phyloP scores from a whole-genome alignment of 2,329 filamentous ascomycete species.

The Fusarium sp. region DNA sequence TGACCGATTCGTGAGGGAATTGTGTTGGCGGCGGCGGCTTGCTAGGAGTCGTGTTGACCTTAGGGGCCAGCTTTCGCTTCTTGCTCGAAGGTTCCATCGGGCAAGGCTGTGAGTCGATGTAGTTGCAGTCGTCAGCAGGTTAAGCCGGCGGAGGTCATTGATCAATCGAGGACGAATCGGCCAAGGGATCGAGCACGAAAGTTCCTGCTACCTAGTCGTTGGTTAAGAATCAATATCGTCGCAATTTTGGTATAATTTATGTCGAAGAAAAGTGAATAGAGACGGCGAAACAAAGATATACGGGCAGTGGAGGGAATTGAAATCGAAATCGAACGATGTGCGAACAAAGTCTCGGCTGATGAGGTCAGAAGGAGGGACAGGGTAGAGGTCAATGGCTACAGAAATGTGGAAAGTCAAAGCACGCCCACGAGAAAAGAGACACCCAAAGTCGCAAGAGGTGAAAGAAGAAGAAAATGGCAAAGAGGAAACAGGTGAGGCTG shows the following conservation, averaged over 20 bases:
- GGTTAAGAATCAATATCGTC: conserved; percentile 4
- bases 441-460: conserved; percentile 8
- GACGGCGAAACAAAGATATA: conserved; percentile 18
- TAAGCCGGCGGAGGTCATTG: conserved; percentile 36
- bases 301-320: conserved; percentile 14
- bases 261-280: conserved; percentile 16
- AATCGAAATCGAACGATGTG: conserved; percentile 31
- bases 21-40: conserved; percentile 46
- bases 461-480: conserved; percentile 12
- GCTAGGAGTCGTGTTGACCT: conserved; percentile 47
- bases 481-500: conserved; percentile 41
- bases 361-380: conserved; percentile 13
- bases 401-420: conserved; percentile 10
- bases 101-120: conserved; percentile 18
- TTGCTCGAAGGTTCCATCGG: conserved; percentile 56
- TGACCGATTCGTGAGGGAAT: conserved; percentile 49
- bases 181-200: not conserved
- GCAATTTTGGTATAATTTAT: conserved; percentile 16
- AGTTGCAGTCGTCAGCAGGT: conserved; percentile 31
- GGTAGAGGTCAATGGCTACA: conserved; percentile 13
- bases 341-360: not conserved
- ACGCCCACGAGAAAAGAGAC: conserved; percentile 14
- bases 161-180: conserved; percentile 24
- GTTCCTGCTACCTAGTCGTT: conserved; percentile 10
- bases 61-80: conserved; percentile 56